Evolutionary conservation across 2,329 filamentous ascomycete species (phyloP), one percentile per base, ranked within the genome.

Genomic region (Penicillium hesseltinei): DNA sequence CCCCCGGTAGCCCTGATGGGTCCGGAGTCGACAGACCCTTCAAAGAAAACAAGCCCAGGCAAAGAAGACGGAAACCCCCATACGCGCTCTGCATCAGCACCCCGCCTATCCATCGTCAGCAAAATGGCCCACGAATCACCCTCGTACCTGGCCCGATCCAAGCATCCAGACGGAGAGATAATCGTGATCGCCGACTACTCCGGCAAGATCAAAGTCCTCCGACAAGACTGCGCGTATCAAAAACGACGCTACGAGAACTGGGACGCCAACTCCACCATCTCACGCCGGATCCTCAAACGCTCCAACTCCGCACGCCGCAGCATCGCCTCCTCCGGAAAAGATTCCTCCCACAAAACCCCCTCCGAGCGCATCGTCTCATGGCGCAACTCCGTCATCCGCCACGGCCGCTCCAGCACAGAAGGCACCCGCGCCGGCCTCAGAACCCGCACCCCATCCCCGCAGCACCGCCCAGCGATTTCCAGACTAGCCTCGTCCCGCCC

Each of bases 131-230:
- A 88, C 57, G 88, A 90, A 65, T 89, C 87, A 1, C 90, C 92
- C 0, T 85, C 88, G 0, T 96, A 95, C 67, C 75, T 92, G 36
- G 83, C 90, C 11, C 86, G 92, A 17, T 88, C 87, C 7, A 83
- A 82, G 17, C 94, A 99, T 71, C 78, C 80, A 15, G 87, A 88
- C 59, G 94, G 94, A 27, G 91, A 96, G 67, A 97, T 99, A 61
- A 88, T 99, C 55, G 85, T 97, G 49, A 96, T 93, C 0, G 90
- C 92, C 2, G 93, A 97, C 71, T 91, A 91, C 66, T 87, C 86
- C 0, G 94, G 94, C 36, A 84, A 86, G 27, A 94, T 99, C 76
- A 97, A 97, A 71, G 89, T 97, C 0, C 97, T 97, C 71, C 85
- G 94, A 21, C 93, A 97, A 73, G 94, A 99, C 71, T 97, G 93